phyloP scores from a whole-genome alignment of 805 yeast genomes.

The Yarrowia sp. region DNA sequence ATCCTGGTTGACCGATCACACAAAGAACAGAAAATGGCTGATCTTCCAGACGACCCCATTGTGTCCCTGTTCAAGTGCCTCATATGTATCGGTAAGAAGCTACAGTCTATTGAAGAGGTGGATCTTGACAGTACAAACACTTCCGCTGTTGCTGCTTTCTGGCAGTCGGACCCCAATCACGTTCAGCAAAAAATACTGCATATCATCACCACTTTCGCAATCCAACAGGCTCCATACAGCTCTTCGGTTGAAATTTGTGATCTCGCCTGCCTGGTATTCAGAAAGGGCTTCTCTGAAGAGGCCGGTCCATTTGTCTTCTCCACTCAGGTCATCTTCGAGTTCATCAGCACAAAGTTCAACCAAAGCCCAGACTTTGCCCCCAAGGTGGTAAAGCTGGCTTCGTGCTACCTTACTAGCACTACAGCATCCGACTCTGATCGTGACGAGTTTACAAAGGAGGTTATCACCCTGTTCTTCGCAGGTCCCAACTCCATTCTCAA shows the following conservation, averaged over 20 bases:
- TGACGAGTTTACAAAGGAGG: not conserved
- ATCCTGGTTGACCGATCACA: slow-evolving; percentile 24
- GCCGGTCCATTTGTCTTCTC: slow-evolving; percentile 65
- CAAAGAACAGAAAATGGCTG: slow-evolving; percentile 15
- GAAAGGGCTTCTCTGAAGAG: slow-evolving; percentile 61
- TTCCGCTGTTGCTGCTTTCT: slow-evolving; percentile 27
- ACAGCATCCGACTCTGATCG: not conserved
- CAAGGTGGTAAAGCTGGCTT: slow-evolving; percentile 35
- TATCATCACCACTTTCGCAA: slow-evolving; percentile 45
- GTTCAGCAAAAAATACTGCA: slow-evolving; percentile 45
- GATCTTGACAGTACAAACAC: slow-evolving; percentile 34
- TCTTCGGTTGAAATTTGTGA: slow-evolving; percentile 55
- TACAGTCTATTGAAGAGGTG: slow-evolving; percentile 56
- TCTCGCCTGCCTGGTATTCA: slow-evolving; percentile 58
- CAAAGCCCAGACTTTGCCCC: slow-evolving; percentile 32
- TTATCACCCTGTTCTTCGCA: not conserved
- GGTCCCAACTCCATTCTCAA: not conserved
- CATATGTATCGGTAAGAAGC: slow-evolving; percentile 67
- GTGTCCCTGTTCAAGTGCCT: slow-evolving; percentile 60
- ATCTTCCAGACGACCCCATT: slow-evolving; percentile 34
- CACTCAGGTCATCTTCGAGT: slow-evolving; percentile 42
- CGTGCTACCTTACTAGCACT: slow-evolving; percentile 31
- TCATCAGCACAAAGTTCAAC: slow-evolving; percentile 39
- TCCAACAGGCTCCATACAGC: slow-evolving; percentile 41
- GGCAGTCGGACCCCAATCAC: slow-evolving; percentile 34